Evolutionary conservation across 495 filamentous ascomycete species (phyloP).

Genomic region (Penicillium maclennaniae): DNA sequence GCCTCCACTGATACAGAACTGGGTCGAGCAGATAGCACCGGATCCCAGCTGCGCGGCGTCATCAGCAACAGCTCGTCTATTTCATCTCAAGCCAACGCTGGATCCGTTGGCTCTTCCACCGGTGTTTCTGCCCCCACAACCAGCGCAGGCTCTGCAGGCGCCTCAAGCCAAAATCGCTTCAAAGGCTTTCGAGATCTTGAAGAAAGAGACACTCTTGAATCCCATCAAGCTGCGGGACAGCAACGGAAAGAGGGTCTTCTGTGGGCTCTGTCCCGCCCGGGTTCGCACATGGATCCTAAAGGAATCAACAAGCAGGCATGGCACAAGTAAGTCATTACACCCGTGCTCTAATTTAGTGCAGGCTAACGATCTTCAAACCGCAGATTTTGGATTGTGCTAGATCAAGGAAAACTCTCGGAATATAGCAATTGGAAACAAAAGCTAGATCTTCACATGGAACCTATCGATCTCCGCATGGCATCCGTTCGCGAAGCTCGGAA

Average conservation of each 20-base stretch:
- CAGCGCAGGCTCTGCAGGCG: constrained; percentile 32
- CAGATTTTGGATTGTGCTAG: constrained; percentile 97
- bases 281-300: constrained; percentile 91
- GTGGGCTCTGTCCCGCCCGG: constrained; percentile 90
- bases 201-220: constrained; percentile 59
- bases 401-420: constrained; percentile 93
- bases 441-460: constrained; percentile 95
- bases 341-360: constrained; percentile 2
- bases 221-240: constrained; percentile 44
- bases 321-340: constrained; percentile 79
- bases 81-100: constrained; percentile 42
- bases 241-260: constrained; percentile 87
- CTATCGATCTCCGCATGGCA: constrained; percentile 94
- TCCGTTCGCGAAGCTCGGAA: constrained; percentile 94
- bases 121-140: constrained; percentile 29
- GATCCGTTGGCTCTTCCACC: constrained; percentile 29
- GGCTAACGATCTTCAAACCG: constrained; percentile 2
- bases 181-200: constrained; percentile 87
- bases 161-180: constrained; percentile 62
- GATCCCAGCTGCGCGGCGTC: constrained; percentile 56
- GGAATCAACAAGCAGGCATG: constrained; percentile 94
- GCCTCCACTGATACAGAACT: constrained; percentile 60
- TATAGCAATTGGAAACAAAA: constrained; percentile 99
- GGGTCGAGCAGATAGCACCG: constrained; percentile 66
- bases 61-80: constrained; percentile 46